phyloP scores from a whole-genome alignment of 2,329 filamentous ascomycete genomes.

The Cephalotrichum gorgonifer region DNA sequence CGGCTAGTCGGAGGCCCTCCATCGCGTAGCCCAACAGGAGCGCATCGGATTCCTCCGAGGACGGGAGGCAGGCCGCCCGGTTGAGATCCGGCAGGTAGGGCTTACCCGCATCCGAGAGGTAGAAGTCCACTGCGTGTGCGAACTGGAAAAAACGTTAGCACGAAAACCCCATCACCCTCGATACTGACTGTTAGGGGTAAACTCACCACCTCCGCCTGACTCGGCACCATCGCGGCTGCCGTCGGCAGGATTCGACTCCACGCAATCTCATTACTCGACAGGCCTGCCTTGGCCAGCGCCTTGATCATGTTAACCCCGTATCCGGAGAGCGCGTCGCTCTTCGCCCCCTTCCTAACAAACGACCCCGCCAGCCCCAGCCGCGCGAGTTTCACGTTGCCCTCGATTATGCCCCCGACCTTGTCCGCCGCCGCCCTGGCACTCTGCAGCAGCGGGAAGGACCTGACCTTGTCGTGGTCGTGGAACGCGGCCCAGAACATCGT shows the following conservation, averaged over 20 bases:
- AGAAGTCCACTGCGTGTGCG: slow-evolving; percentile 63
- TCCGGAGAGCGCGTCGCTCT: slow-evolving; percentile 44
- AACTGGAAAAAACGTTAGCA: slow-evolving; percentile 36
- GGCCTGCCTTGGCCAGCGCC: slow-evolving; percentile 50
- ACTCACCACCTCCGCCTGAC: slow-evolving; percentile 56
- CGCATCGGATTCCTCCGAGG: slow-evolving; percentile 47
- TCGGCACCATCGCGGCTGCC: slow-evolving; percentile 56
- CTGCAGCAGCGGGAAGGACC: slow-evolving; percentile 53
- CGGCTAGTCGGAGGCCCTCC: slow-evolving; percentile 61
- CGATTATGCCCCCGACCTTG: slow-evolving; percentile 51
- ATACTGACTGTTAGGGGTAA: too few species aligned
- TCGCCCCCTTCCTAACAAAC: slow-evolving; percentile 37
- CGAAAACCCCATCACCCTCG: not conserved
- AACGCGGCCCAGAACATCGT: slow-evolving; percentile 58
- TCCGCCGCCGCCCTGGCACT: slow-evolving; percentile 44
- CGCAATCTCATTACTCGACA: slow-evolving; percentile 55
- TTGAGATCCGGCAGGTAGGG: slow-evolving; percentile 51
- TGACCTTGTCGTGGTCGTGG: slow-evolving; percentile 54
- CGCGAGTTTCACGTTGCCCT: slow-evolving; percentile 54
- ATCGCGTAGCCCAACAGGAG: slow-evolving; percentile 58
- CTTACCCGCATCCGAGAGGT: slow-evolving; percentile 46
- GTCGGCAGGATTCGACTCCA: slow-evolving; percentile 63
- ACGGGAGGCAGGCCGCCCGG: slow-evolving; percentile 42
- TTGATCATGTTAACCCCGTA: slow-evolving; percentile 59
- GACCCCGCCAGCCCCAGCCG: slow-evolving; percentile 37